Base-by-base conservation (phyloP, 768 basidiomycete species). In the Megacollybia marginata region DNA sequence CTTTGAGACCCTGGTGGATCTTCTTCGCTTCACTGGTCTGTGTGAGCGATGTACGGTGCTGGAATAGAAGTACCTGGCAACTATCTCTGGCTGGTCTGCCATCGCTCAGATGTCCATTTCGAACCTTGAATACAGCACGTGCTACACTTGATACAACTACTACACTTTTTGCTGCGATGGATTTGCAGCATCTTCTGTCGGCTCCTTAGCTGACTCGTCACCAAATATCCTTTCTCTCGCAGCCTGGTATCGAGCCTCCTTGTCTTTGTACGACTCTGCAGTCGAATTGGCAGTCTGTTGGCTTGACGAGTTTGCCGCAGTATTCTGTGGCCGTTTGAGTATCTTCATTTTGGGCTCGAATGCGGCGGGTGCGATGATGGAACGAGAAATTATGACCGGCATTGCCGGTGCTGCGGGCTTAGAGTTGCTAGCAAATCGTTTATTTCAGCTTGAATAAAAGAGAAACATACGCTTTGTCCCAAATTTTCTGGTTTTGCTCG, bases 1-100 rank as follows among this genome's bases (percentile, higher is more conserved):
- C 85, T 68, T 88, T 91, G 50, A 95, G 67, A 34, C 73, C 77
- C 60, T 85, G 81, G 51, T 88, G 82, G 54, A 85, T 76, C 57
- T 71, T 71, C 62, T 85, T 89, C 57, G 89, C 87, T 70, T 93
- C 89, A 58, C 91, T 94, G 54, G 18, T 50, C 33, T 47, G 28
- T 13, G 23, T 13, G n/a, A 44, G 13, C 18, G 15, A 44, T 5
- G 18, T 3, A 16, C 18, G n/a, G n/a, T 19, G 13, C 3, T 23
- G n/a, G n/a, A 44, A n/a, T 5, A 44, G 44, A 61, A 55, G 48
- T 59, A 76, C 75, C 71, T 69, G 66, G 70, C 72, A 56, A 75
- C 63, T 53, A 58, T 60, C 57, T 67, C 62, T 54, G 73, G 67
- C 54, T 67, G 66, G 65, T 76, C 73, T 56, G 70, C 57, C 74